Conservation (phyloP, 306 rosid species). For the Lagenaria siceraria region DNA sequence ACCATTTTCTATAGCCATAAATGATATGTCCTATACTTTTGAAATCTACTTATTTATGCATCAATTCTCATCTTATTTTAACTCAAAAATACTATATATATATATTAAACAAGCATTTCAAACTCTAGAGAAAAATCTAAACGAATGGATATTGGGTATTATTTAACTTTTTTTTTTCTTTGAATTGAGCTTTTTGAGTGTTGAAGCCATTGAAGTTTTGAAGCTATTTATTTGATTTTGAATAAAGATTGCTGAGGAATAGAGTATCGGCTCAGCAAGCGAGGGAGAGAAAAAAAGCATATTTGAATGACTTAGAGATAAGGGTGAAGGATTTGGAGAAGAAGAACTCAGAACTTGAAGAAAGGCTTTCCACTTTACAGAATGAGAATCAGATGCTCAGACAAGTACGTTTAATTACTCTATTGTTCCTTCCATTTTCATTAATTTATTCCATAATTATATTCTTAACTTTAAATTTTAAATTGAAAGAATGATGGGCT, state of each 20-base stretch:
- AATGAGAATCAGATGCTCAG: constrained; percentile 18
- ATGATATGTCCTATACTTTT: too few species aligned
- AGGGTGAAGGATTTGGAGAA: constrained; percentile 53
- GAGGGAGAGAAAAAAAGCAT: constrained; percentile 68
- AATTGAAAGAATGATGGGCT: background rate
- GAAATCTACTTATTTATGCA: too few species aligned
- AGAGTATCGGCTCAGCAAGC: constrained; percentile 91
- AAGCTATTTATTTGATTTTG: background rate
- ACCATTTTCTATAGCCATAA: too few species aligned
- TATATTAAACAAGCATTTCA: too few species aligned
- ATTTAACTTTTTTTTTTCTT: too few species aligned
- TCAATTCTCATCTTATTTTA: too few species aligned
- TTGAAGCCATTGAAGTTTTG: too few species aligned
- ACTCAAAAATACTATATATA: too few species aligned
- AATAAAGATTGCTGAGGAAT: constrained; percentile 49
- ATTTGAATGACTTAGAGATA: constrained; percentile 57
- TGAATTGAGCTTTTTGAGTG: background rate
- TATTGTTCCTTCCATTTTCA: background rate
- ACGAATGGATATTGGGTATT: too few species aligned
- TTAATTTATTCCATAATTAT: background rate
- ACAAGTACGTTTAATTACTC: constrained; percentile 4
- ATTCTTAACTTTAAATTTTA: background rate
- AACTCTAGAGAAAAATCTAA: too few species aligned
- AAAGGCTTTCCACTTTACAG: constrained; percentile 50
- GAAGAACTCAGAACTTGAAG: constrained; percentile 51